Evolutionary conservation across 495 filamentous ascomycete genomes (phyloP), one percentile per base, ranked within the genome.

Genomic region (Penicillium goetzii): DNA sequence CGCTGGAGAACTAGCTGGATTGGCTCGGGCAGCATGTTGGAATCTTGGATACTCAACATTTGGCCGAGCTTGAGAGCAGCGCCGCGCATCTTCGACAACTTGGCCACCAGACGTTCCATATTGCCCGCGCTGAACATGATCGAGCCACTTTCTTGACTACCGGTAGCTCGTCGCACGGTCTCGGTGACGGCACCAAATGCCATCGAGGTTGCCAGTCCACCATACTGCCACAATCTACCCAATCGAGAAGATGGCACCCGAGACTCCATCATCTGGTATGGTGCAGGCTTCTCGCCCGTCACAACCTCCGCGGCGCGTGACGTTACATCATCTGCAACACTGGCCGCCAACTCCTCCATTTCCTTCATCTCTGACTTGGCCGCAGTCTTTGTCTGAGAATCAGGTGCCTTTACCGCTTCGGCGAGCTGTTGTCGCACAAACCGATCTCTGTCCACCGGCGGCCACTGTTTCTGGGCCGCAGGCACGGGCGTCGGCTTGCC

Each of bases 11-110:
- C 91, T 67, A 92, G 84, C 57, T 92, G 88, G 32, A 99, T 91
- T 0, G 90, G 85, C 2, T 83, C 86, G 5, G 95, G 95, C 0
- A 99, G 85, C 89, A 98, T 91, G 71, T 97, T 97, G n/a, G 91
- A 86, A 74, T 99, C 93, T 80, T 99, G 95, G 71, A 99, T 92
- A 69, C 90, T 95, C 78, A 99, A 89, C 90, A 99, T 92, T 76
- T 99, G 95, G 5, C 95, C 95, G 6, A 99, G 78, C 76, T 99
- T 99, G n/a, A 99, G 79, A 47, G 95, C 95, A n/a, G 95, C 96
- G 25, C 95, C 95, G 68, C 95, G 88, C 95, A 99, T 99, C 28
- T 90, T 88, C 12, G 92, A 97, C 9, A 99, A 85, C 75, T 93
- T 97, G 19, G 91, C 82, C 5, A 98, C 95, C 4, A 99, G 85